phyloP scores from a whole-genome alignment of 2,329 filamentous ascomycete species.

The Didymella segeticola region DNA sequence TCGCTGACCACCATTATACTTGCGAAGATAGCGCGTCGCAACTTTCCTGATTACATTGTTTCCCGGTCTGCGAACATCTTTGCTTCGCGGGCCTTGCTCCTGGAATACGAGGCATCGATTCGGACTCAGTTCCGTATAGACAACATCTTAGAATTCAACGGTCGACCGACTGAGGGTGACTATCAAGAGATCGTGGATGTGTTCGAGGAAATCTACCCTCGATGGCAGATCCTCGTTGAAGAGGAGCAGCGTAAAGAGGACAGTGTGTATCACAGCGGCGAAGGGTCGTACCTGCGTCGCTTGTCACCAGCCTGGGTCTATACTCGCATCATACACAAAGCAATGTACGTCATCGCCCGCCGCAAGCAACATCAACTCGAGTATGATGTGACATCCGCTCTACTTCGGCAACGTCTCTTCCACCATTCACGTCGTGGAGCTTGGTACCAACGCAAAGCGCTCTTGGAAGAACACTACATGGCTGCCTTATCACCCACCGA shows the following conservation, averaged over 20 bases:
- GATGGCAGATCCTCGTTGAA: constrained; percentile 76
- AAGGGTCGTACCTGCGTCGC: constrained; percentile 86
- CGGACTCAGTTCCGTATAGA: constrained; percentile 84
- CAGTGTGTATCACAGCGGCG: constrained; percentile 77
- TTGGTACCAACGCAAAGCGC: constrained; percentile 95
- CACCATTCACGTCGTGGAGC: constrained; percentile 82
- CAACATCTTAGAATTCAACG: constrained; percentile 79
- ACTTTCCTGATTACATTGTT: constrained; percentile 90
- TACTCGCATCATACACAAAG: constrained; percentile 91
- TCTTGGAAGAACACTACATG: constrained; percentile 97
- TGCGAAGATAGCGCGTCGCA: constrained; percentile 83
- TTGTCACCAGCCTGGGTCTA: constrained; percentile 94
- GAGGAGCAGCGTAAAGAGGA: constrained; percentile 83
- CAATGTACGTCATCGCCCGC: constrained; percentile 76
- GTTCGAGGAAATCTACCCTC: constrained; percentile 76
- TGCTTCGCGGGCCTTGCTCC: constrained; percentile 71
- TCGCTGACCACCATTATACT: constrained; percentile 94
- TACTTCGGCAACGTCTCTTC: constrained; percentile 82
- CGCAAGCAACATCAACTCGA: constrained; percentile 83
- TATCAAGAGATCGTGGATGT: constrained; percentile 73
- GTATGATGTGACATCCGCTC: constrained; percentile 73
- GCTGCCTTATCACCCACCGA: constrained; percentile 49
- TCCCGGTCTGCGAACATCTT: constrained; percentile 92
- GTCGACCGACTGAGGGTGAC: constrained; percentile 69
- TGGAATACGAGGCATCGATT: constrained; percentile 90